Percentiles rank a stretch among this genome's conserved stretches.
Evolutionary conservation across 768 basidiomycete species (phyloP).

Genomic region (Boletellus emodensis): DNA sequence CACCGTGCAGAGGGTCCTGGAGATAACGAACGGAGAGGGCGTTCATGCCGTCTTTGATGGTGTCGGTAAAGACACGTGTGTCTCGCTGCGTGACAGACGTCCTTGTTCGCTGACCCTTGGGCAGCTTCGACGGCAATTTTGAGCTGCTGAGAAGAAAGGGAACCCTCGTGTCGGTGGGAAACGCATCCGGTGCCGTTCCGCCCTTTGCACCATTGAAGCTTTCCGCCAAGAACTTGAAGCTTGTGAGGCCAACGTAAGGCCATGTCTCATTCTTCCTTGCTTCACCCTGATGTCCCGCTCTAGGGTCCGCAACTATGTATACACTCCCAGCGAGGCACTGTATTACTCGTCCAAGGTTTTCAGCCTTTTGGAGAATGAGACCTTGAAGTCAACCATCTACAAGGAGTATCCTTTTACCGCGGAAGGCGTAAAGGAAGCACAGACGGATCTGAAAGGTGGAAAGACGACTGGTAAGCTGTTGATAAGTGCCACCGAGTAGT

Average conservation of each 20-base stretch:
- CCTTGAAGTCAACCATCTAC: conserved; percentile 62
- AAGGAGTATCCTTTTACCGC: conserved; percentile 82
- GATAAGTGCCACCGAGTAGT: conserved; percentile 52
- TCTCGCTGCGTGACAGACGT: conserved; percentile 4
- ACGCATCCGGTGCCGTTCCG: conserved; percentile 82
- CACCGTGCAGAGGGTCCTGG: conserved; percentile 66
- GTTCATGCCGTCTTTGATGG: conserved; percentile 91
- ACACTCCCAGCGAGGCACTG: conserved; percentile 67
- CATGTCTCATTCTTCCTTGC: background rate
- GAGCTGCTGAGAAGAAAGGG: conserved; percentile 81
- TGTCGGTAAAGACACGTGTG: conserved; percentile 94
- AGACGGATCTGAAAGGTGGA: conserved; percentile 71
- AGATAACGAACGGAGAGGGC: conserved; percentile 74
- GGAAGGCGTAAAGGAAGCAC: conserved; percentile 73
- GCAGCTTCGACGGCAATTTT: conserved; percentile 76
- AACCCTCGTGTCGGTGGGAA: conserved; percentile 86
- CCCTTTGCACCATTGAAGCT: conserved; percentile 75
- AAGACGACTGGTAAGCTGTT: conserved; percentile 85
- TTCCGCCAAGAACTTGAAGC: conserved; percentile 74
- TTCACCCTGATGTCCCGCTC: conserved; percentile 11
- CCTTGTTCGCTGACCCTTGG: conserved; percentile 4
- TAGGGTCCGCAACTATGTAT: conserved; percentile 69
- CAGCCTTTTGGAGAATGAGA: conserved; percentile 52
- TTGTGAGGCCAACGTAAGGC: conserved; percentile 69
- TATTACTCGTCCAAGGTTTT: conserved; percentile 67